Percentiles rank a stretch among this genome's conserved stretches.
Evolutionary conservation across 257 asterid species (phyloP).

Genomic region (Mitragyna speciosa): DNA sequence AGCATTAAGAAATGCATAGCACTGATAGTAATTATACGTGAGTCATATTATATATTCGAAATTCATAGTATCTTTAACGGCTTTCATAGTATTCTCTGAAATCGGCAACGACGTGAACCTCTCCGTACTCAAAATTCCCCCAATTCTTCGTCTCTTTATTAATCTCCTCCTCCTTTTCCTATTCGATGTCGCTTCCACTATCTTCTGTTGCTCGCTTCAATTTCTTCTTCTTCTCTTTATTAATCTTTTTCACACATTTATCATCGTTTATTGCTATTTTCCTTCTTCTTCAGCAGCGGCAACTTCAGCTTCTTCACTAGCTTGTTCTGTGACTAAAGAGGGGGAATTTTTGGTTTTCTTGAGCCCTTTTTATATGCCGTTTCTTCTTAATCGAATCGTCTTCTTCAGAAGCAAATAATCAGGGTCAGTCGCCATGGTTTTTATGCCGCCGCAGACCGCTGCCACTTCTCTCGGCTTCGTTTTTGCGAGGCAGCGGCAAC

Average conservation of each 20-base stretch:
- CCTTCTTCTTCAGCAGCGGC: constrained; percentile 3
- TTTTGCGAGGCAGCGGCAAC: background rate
- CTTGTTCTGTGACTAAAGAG: background rate
- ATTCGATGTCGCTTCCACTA: no score
- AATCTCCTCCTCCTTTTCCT: constrained; percentile 25
- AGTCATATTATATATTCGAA: constrained; percentile 82
- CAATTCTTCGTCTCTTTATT: constrained; percentile 35
- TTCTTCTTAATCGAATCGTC: constrained; percentile 19
- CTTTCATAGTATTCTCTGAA: constrained; percentile 68
- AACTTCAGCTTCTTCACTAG: constrained; percentile 8
- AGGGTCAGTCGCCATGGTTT: background rate
- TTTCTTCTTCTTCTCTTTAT: constrained; percentile 23
- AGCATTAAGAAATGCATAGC: background rate
- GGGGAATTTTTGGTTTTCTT: constrained; percentile 5
- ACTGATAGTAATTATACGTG: constrained; percentile 46
- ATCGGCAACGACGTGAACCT: constrained; percentile 49
- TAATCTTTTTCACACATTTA: background rate
- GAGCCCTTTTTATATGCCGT: constrained; percentile 7
- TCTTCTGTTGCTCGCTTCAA: constrained; percentile 25
- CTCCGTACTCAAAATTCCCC: constrained; percentile 55
- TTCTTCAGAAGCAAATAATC: background rate
- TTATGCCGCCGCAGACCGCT: background rate
- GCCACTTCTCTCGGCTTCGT: background rate
- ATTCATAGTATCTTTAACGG: constrained; percentile 62
- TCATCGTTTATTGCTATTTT: constrained; percentile 17